Evolutionary conservation across 176 grass and related monocot genomes (phyloP).

Genomic region (Aechmea fasciata): DNA sequence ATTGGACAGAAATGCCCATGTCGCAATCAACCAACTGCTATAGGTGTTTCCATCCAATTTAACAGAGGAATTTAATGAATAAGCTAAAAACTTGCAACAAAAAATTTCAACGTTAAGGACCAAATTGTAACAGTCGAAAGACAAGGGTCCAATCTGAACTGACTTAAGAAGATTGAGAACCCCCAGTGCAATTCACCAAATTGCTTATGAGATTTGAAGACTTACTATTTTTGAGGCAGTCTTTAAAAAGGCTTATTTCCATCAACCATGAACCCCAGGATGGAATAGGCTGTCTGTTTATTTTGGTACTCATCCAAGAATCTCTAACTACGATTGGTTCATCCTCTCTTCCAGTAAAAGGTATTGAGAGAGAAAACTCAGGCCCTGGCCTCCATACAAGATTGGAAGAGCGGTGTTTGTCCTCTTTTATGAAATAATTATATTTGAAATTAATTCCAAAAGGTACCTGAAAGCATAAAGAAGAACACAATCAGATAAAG

Average conservation of each 20-base stretch:
- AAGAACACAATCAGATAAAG: background rate
- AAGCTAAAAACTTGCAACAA: no score
- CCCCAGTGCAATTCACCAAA: no score
- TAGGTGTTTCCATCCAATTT: no score
- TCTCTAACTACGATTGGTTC: conserved; percentile 64
- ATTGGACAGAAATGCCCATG: no score
- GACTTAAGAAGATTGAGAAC: no score
- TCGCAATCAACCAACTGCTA: no score
- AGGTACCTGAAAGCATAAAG: conserved; percentile 57
- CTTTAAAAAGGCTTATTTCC: conserved; percentile 31
- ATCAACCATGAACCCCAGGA: conserved; percentile 82
- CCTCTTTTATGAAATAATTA: conserved; percentile 80
- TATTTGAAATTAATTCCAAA: conserved; percentile 89
- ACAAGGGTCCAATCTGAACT: no score
- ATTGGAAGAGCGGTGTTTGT: conserved; percentile 36
- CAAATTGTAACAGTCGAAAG: no score
- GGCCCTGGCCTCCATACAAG: conserved; percentile 80
- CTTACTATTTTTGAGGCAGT: conserved; percentile 21
- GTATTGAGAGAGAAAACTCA: conserved; percentile 67
- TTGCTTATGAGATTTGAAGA: background rate
- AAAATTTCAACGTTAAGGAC: no score
- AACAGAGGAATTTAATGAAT: no score
- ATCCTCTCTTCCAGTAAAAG: conserved; percentile 42
- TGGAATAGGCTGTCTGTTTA: conserved; percentile 38
- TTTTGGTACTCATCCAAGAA: conserved; percentile 60